phyloP scores from a whole-genome alignment of 1,284 basidiomycete genomes.

The Sanguinoderma infundibulare region DNA sequence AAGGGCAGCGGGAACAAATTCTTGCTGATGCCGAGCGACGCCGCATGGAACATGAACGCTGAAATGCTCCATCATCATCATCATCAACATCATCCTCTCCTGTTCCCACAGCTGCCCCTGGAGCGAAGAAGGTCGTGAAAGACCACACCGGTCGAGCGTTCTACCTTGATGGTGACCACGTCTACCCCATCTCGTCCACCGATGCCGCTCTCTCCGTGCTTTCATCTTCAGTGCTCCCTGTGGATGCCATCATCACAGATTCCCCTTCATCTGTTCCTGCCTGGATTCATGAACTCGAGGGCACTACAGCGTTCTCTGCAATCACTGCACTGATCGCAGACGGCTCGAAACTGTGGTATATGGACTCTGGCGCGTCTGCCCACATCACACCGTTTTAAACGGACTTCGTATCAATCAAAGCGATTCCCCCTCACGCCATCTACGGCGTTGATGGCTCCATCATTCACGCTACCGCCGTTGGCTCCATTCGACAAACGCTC shows the following conservation, averaged over 20 bases:
- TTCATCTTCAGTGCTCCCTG: neutral
- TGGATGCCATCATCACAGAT: neutral
- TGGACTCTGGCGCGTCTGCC: conserved; percentile 36
- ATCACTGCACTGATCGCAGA: neutral
- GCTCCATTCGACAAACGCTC: conserved; percentile 33
- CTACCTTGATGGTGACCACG: neutral
- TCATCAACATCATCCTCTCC: conserved; percentile 4
- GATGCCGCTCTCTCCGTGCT: neutral
- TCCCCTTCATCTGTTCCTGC: neutral
- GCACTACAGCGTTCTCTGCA: neutral
- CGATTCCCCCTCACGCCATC: conserved; percentile 32
- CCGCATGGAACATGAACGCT: too few species aligned
- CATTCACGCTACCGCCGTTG: conserved; percentile 36
- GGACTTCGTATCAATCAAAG: conserved; percentile 34
- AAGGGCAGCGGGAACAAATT: neutral
- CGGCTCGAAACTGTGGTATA: conserved; percentile 27
- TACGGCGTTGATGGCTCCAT: conserved; percentile 37
- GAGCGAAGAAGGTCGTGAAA: neutral
- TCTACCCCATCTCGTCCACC: neutral
- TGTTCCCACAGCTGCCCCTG: neutral
- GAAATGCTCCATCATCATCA: conserved; percentile 1
- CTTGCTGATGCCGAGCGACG: too few species aligned
- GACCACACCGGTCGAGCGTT: conserved; percentile 1
- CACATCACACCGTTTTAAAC: conserved; percentile 33
- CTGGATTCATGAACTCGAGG: neutral